phyloP scores from a whole-genome alignment of 345 rosid genomes.

The Gossypium bickii region DNA sequence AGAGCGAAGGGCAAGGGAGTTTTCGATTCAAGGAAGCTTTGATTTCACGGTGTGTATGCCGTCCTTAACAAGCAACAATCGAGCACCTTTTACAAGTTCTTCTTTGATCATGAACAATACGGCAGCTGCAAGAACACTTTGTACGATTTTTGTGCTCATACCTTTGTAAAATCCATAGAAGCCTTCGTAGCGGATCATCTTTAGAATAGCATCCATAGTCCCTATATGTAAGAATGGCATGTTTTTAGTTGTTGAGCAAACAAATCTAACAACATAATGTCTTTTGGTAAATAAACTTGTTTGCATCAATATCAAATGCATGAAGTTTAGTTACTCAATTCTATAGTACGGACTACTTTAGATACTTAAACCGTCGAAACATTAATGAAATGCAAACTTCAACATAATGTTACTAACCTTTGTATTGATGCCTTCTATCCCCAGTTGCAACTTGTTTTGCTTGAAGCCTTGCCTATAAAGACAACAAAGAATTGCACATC shows the following conservation, averaged over 20 bases:
- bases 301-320: not conserved
- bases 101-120: slow-evolving; percentile 90
- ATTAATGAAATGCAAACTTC: not conserved
- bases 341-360: not conserved
- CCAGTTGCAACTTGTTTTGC: slow-evolving; percentile 67
- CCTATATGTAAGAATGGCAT: slow-evolving; percentile 34
- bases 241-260: not conserved
- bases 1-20: not conserved
- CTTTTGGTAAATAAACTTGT: too few species aligned
- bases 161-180: slow-evolving; percentile 85
- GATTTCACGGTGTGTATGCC: slow-evolving; percentile 27
- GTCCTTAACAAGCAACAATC: slow-evolving; percentile 41
- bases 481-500: not conserved
- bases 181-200: slow-evolving; percentile 84
- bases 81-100: slow-evolving; percentile 71
- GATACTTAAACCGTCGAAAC: not conserved
- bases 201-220: slow-evolving; percentile 72
- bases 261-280: not conserved
- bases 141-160: slow-evolving; percentile 83
- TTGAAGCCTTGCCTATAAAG: slow-evolving; percentile 75
- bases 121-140: slow-evolving; percentile 91
- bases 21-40: slow-evolving; percentile 28
- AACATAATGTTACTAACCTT: slow-evolving; percentile 42
- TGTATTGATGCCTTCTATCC: slow-evolving; percentile 72
- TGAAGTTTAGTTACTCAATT: not conserved